phyloP scores from a whole-genome alignment of 768 basidiomycete species.

The Trametes sanguinea region DNA sequence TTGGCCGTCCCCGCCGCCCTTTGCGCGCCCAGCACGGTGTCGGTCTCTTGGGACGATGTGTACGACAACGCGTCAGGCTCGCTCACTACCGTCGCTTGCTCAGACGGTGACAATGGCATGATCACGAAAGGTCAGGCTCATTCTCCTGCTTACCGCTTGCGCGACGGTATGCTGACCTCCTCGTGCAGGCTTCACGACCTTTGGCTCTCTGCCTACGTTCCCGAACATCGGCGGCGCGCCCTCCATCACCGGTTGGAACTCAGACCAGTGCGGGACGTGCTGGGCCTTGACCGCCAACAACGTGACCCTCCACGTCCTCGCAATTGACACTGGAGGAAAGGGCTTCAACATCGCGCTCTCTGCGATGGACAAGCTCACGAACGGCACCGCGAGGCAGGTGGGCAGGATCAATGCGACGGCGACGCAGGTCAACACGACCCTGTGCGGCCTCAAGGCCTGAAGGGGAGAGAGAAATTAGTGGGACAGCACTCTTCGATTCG shows the following conservation, averaged over 20 bases:
- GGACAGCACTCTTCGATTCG: too few species aligned
- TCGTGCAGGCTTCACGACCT: constrained; percentile 51
- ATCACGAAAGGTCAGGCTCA: constrained; percentile 29
- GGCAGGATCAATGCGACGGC: constrained; percentile 30
- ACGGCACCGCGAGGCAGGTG: constrained; percentile 26
- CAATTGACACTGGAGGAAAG: constrained; percentile 48
- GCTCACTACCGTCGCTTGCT: constrained; percentile 50
- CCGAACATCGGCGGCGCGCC: constrained; percentile 60
- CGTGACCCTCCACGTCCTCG: constrained; percentile 46
- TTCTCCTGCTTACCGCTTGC: too few species aligned
- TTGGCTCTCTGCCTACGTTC: constrained; percentile 55
- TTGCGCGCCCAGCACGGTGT: not conserved
- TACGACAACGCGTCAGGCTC: constrained; percentile 52
- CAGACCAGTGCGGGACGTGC: constrained; percentile 58
- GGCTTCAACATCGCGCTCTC: constrained; percentile 42
- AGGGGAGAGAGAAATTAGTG: not conserved
- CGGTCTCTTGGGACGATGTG: constrained; percentile 46
- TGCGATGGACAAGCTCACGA: constrained; percentile 35
- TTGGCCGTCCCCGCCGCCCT: constrained; percentile 13
- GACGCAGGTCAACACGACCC: not conserved
- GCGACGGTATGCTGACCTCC: too few species aligned
- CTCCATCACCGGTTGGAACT: constrained; percentile 53
- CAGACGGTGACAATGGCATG: constrained; percentile 55
- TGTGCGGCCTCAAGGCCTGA: not conserved
- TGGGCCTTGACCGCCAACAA: constrained; percentile 56